These are phyloP conservation scores for Leucaena leucocephala DNA, from an alignment of 306 rosid genomes.

Conservation along the genomic window DNA sequence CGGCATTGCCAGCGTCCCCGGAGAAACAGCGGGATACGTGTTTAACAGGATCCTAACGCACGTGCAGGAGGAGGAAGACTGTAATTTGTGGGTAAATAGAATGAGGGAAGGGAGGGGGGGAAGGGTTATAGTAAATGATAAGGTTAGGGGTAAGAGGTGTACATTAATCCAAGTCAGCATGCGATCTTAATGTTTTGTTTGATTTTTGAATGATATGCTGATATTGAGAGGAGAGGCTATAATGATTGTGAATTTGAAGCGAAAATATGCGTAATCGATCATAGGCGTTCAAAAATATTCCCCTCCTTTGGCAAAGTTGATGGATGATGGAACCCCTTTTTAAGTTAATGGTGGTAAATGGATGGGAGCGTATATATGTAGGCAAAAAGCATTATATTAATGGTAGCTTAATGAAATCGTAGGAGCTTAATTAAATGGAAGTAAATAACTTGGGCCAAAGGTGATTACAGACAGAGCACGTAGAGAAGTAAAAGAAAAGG, in stretches of 20 bases:
- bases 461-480: too few relatives aligned
- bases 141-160: constrained; percentile 23
- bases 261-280: constrained; percentile 36
- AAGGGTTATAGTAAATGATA: neutral
- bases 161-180: neutral
- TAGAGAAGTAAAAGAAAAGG: too few relatives aligned
- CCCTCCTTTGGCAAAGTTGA: neutral
- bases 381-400: too few relatives aligned
- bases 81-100: constrained; percentile 36
- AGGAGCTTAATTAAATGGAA: too few relatives aligned
- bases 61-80: too few relatives aligned
- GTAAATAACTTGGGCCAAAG: too few relatives aligned
- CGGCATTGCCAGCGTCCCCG: constrained; percentile 31
- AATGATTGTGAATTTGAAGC: too few relatives aligned
- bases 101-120: constrained; percentile 36
- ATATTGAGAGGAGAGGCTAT: neutral
- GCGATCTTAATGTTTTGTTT: too few relatives aligned
- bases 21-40: constrained; percentile 32
- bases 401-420: too few relatives aligned
- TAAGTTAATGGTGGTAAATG: too few relatives aligned
- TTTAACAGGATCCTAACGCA: constrained; percentile 40
- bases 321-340: too few relatives aligned
- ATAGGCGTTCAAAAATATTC: constrained; percentile 31
- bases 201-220: neutral
- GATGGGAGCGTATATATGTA: too few relatives aligned